Evolutionary conservation across 2,329 filamentous ascomycete genomes (phyloP), one percentile per base, ranked within the genome.

Genomic region (Fusarium mexicanum): DNA sequence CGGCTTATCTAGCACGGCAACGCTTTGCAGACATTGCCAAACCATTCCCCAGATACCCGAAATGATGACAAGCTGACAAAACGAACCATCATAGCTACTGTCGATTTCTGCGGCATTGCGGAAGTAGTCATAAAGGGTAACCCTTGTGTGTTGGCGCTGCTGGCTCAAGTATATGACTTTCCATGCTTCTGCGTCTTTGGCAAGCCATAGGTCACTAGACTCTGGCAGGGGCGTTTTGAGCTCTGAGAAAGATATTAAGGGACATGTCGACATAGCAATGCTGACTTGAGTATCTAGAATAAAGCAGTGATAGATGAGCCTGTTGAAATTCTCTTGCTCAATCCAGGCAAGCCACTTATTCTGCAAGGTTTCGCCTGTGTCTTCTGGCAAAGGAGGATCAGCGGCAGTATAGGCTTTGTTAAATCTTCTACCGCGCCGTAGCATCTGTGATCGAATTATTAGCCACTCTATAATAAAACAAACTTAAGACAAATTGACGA

Each of bases 1-100:
- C 6, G 58, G 58, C 7, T 61, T 61, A 7, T 53, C 37, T 4
- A 61, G n/a, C 20, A 61, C 35, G 2, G 58, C 58, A 22, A 51
- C 41, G 5, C 35, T 61, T 20, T 61, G 58, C 8, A 61, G 46
- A 26, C 58, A 61, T 16, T 61, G 58, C 58, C 58, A 61, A 8
- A 61, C 58, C 58, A 61, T 61, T 11, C 58, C 58, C 58, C 58
- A 61, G n/a, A 61, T 33, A 14, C 58, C 58, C 0, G 58, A 61
- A 24, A 61, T 10, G 9, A 61, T 20, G 1, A 53, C 20, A 8
- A 61, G 58, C 6, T 61, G 35, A 17, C 37, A 61, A 6, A 61
- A 61, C 11, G 33, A 11, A 17, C 6, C 8, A 16, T 61, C 46
- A n/a, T 61, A 51, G 38, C 8, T 53, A 18, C 24, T 41, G 35